Evolutionary conservation across 2,329 filamentous ascomycete genomes (phyloP).

Genomic region (Cordyceps pruinosa): DNA sequence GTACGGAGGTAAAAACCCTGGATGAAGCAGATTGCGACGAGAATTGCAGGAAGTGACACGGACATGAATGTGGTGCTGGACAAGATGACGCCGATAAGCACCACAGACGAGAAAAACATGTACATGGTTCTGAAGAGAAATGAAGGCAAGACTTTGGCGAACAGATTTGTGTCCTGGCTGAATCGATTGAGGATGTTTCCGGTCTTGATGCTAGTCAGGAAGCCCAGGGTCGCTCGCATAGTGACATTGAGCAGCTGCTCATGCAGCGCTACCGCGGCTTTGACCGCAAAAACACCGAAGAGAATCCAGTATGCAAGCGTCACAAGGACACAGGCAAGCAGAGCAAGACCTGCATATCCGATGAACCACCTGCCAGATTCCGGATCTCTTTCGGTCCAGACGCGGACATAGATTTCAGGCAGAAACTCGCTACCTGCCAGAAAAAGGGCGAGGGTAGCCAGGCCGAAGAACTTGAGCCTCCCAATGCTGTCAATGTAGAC

Average conservation of each 20-base stretch:
- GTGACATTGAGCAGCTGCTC: neutral
- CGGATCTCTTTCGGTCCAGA: neutral
- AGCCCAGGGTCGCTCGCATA: neutral
- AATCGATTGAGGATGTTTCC: neutral
- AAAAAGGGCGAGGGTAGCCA: neutral
- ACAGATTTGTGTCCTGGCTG: neutral
- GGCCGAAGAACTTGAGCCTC: neutral
- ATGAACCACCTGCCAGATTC: neutral
- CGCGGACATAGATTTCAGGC: neutral
- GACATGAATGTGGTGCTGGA: neutral
- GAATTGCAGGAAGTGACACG: neutral
- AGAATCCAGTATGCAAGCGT: neutral
- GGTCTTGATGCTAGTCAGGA: neutral
- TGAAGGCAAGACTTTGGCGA: neutral
- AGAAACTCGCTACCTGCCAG: neutral
- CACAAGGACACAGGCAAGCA: neutral
- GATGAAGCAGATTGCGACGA: neutral
- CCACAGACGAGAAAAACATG: neutral
- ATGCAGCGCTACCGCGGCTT: neutral
- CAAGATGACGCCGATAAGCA: neutral
- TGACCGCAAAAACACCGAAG: neutral
- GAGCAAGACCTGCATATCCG: neutral
- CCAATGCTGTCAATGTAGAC: conserved; percentile 7
- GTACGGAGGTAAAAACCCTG: conserved; percentile 1
- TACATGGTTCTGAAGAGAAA: neutral